Conservation (phyloP, 768 basidiomycete species). For the Phlebiopsis gigantea region DNA sequence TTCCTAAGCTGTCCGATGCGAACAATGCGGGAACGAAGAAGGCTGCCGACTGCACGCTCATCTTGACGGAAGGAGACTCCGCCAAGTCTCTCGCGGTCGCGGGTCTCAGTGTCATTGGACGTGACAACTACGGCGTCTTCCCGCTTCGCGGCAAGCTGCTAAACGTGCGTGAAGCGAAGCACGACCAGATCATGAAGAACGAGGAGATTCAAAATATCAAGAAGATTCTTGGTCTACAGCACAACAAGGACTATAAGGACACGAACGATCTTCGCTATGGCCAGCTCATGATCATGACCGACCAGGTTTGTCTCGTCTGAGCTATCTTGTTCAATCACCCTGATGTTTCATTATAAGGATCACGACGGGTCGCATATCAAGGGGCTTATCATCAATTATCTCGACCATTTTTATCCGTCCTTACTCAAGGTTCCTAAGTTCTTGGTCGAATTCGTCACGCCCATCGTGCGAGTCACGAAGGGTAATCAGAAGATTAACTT, state of each 20-base stretch:
- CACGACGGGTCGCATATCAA: constrained; percentile 99
- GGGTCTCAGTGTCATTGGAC: constrained; percentile 90
- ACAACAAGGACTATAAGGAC: constrained; percentile 82
- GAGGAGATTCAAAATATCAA: constrained; percentile 96
- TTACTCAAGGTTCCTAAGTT: constrained; percentile 87
- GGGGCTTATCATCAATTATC: constrained; percentile 96
- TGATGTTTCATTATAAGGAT: constrained; percentile 52
- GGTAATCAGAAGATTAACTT: constrained; percentile 78
- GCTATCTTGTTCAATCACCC: neutral
- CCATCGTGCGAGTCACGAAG: constrained; percentile 88
- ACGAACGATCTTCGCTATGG: constrained; percentile 79
- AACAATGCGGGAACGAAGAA: constrained; percentile 91
- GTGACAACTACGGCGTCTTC: constrained; percentile 97
- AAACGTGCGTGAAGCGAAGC: constrained; percentile 94
- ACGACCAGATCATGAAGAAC: constrained; percentile 98
- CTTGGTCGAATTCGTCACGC: constrained; percentile 96
- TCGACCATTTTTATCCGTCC: constrained; percentile 96
- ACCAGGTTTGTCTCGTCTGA: constrained; percentile 65
- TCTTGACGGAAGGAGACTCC: constrained; percentile 98
- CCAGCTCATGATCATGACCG: constrained; percentile 98
- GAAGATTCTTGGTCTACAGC: constrained; percentile 95
- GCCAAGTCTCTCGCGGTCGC: constrained; percentile 96
- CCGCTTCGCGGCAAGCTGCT: constrained; percentile 94
- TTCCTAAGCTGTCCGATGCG: constrained; percentile 93
- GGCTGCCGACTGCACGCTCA: constrained; percentile 84